These are phyloP conservation scores for Fusarium poae DNA, from an alignment of 2,329 filamentous ascomycete species.

Conservation along the genomic window DNA sequence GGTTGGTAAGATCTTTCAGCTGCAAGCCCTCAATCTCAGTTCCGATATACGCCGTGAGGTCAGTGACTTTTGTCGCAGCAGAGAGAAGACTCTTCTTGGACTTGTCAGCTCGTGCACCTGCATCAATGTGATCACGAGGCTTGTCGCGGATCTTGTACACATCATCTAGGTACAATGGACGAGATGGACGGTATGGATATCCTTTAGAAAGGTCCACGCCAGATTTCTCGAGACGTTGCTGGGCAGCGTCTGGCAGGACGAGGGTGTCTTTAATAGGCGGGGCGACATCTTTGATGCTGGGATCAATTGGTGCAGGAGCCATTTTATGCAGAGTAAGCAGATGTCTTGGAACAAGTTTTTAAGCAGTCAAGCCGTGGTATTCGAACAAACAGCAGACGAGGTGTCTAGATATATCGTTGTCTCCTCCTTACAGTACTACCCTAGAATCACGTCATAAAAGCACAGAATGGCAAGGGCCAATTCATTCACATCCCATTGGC, in stretches of 20 bases:
- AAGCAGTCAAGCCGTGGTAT: no score
- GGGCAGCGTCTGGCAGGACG: conserved; percentile 68
- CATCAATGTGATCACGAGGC: conserved; percentile 68
- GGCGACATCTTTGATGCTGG: conserved; percentile 73
- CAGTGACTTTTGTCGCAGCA: conserved; percentile 72
- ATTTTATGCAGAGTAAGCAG: conserved; percentile 46
- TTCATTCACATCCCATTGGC: conserved; percentile 7
- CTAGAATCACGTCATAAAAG: conserved; percentile 28
- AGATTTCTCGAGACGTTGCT: conserved; percentile 72
- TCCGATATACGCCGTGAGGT: conserved; percentile 72
- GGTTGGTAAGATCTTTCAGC: conserved; percentile 69
- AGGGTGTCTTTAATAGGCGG: conserved; percentile 74
- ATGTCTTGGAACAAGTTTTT: no score
- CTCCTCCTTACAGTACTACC: not conserved
- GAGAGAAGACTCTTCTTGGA: conserved; percentile 71
- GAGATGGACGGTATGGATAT: conserved; percentile 77
- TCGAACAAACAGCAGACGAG: accelerated
- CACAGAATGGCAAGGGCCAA: conserved; percentile 10
- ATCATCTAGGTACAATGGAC: conserved; percentile 77
- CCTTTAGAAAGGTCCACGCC: conserved; percentile 77
- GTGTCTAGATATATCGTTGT: conserved; percentile 14
- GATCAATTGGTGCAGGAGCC: conserved; percentile 70
- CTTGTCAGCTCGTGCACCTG: conserved; percentile 74
- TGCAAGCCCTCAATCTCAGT: conserved; percentile 75
- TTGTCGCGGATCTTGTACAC: conserved; percentile 73